Percentiles rank a stretch among this genome's conserved stretches.
Conservation (phyloP, 352 stramenopile species). For the Phytophthora tubulina region DNA sequence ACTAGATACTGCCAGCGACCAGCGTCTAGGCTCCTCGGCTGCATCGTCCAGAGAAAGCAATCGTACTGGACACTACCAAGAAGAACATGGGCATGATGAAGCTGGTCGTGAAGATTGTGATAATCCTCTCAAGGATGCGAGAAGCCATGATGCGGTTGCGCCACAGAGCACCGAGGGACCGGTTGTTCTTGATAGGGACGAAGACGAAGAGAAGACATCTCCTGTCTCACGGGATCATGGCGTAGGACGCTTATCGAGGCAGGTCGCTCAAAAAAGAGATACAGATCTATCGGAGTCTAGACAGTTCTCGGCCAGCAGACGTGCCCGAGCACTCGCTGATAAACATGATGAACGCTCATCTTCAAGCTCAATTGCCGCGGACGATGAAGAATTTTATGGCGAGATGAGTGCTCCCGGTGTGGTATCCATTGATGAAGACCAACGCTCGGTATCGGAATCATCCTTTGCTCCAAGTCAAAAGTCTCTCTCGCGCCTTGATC, state of each 20-base stretch:
- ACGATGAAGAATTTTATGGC: constrained; percentile 6
- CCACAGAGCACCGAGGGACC: constrained; percentile 1
- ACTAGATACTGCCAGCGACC: background rate
- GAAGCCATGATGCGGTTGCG: background rate
- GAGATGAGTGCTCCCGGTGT: background rate
- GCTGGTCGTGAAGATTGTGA: constrained; percentile 8
- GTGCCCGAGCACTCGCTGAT: constrained; percentile 4
- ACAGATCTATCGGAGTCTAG: background rate
- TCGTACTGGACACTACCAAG: background rate
- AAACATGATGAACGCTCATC: constrained; percentile 4
- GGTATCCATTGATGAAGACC: constrained; percentile 11
- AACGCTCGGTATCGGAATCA: constrained; percentile 23
- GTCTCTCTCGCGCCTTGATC: constrained; percentile 26
- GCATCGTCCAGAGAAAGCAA: constrained; percentile 10
- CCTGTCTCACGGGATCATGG: background rate
- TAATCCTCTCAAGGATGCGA: background rate
- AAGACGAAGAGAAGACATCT: background rate
- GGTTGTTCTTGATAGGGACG: background rate
- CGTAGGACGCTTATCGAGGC: background rate
- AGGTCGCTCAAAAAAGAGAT: background rate
- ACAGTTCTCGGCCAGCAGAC: background rate
- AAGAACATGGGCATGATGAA: constrained; percentile 10
- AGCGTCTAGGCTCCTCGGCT: constrained; percentile 3
- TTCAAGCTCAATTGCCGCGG: background rate
- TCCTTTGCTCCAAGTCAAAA: constrained; percentile 36